Base-by-base conservation (phyloP, 108 stramenopile species). In the Nannochloropsis gaditana region DNA sequence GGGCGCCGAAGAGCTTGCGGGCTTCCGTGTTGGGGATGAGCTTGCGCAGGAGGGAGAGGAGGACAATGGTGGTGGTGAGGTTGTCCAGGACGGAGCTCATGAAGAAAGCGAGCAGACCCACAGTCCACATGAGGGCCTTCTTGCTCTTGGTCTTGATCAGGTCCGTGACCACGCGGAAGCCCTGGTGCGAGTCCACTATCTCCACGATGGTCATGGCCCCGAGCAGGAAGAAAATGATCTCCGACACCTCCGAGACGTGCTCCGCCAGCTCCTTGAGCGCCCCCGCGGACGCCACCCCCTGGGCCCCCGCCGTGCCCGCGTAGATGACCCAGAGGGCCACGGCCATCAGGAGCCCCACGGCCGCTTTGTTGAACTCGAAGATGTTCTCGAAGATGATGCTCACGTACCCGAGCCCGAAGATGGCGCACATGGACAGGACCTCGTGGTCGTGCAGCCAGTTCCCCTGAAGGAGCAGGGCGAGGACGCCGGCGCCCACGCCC, bases 311-410 rank as follows among this genome's bases (percentile, higher is more conserved):
- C 84, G 92, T 95, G 88, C 95, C 94, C 19, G 96, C 96, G 87
- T 95, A 96, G 3, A 95, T 96, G 10, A 95, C 93, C 96, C 96
- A 96, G 45, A 96, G 83, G 50, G 94, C 96, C 11, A 95, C 95
- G 83, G 93, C 93, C 96, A 96, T 96, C 41, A 96, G 83, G 41
- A 96, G 89, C 1, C 95, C 96, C 31, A 96, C 93, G 9, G 93
- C 96, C 2, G 96, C 96, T 88, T 96, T 96, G 90, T 96, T 95
- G 79, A 95, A 95, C 84, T 95, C 96, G 87, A 96, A 94, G 0
- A 95, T 93, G 90, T 95, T 94, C 89, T 96, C 96, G 81, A 96
- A 95, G 73, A 96, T 96, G 82, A 96, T 96, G 15, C 94, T 94
- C 43, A 96, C 88, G 87, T 96, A 96, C 44, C 96, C 96, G 45